phyloP scores from a whole-genome alignment of 2,329 filamentous ascomycete genomes.

The Ceratocystis diversiconidia region DNA sequence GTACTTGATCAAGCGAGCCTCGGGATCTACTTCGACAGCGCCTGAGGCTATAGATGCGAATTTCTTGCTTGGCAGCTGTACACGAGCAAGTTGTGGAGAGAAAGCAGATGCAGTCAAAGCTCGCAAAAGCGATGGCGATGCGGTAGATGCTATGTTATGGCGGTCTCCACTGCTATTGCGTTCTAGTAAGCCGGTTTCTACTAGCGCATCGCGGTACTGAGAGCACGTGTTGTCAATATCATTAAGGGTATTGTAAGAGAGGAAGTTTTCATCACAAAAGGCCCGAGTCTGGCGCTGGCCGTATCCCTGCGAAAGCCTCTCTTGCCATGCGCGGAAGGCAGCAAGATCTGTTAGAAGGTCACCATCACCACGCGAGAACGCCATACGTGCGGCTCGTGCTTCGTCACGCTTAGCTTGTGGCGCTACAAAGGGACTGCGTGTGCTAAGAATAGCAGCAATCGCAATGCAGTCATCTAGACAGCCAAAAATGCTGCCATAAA shows the following conservation, averaged over 20 bases:
- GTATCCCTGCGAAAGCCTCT: conserved; percentile 43
- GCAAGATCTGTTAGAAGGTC: conserved; percentile 78
- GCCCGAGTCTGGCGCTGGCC: conserved; percentile 49
- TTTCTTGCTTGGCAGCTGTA: conserved; percentile 91
- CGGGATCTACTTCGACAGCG: conserved; percentile 82
- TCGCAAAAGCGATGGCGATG: conserved; percentile 40
- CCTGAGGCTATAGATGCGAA: conserved; percentile 78
- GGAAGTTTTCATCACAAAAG: conserved; percentile 77
- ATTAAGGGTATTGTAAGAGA: conserved; percentile 67
- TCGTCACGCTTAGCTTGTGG: conserved; percentile 64
- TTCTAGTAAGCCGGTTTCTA: conserved; percentile 68
- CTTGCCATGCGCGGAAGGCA: conserved; percentile 71
- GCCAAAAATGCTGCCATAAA: conserved; percentile 86
- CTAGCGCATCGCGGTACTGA: conserved; percentile 74
- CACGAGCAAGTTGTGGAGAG: conserved; percentile 76
- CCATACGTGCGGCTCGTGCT: conserved; percentile 58
- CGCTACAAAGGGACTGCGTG: conserved; percentile 71
- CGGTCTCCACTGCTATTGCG: conserved; percentile 25
- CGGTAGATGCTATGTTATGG: conserved; percentile 19
- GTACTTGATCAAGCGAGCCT: conserved; percentile 83
- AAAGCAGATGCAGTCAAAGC: conserved; percentile 61
- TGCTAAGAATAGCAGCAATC: conserved; percentile 84
- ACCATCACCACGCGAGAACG: conserved; percentile 64
- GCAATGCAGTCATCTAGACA: conserved; percentile 80
- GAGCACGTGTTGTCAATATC: conserved; percentile 78